Evolutionary conservation across 352 stramenopile genomes (phyloP).

Genomic region (Globisporangium ultimum): DNA sequence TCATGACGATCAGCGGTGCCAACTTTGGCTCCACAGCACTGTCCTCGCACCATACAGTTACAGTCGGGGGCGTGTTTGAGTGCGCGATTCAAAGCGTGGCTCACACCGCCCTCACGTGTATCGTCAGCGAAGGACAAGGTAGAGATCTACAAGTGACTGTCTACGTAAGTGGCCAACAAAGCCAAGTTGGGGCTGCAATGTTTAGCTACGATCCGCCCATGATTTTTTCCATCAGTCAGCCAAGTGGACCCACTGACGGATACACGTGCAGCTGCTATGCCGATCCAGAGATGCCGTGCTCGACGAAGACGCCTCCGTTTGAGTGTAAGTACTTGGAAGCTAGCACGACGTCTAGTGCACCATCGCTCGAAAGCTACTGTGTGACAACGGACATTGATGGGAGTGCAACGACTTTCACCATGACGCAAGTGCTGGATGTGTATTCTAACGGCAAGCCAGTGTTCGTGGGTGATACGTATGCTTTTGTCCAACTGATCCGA

Average conservation of each 20-base stretch:
- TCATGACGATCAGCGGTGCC: conserved; percentile 35
- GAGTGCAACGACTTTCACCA: conserved; percentile 19
- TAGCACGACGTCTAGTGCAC: conserved; percentile 10
- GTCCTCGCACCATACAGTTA: conserved; percentile 30
- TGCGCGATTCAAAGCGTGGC: conserved; percentile 33
- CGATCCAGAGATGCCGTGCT: conserved; percentile 34
- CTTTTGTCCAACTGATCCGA: conserved; percentile 29
- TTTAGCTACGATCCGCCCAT: conserved; percentile 47
- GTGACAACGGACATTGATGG: conserved; percentile 23
- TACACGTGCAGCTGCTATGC: conserved; percentile 44
- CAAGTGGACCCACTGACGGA: conserved; percentile 40
- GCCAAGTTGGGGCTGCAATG: conserved; percentile 14
- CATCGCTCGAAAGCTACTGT: conserved; percentile 25
- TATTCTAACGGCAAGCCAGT: conserved; percentile 40
- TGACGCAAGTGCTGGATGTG: conserved; percentile 28
- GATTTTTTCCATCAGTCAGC: conserved; percentile 34
- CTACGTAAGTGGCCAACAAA: conserved; percentile 32
- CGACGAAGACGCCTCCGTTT: conserved; percentile 34
- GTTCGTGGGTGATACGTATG: conserved; percentile 19
- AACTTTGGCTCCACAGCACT: conserved; percentile 54
- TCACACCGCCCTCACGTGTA: conserved; percentile 35
- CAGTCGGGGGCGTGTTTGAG: conserved; percentile 22
- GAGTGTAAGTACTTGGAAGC: conserved; percentile 31
- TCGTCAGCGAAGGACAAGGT: conserved; percentile 39
- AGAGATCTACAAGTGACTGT: conserved; percentile 31